phyloP scores from a whole-genome alignment of 1,284 basidiomycete species.

The Irpex lacteus region DNA sequence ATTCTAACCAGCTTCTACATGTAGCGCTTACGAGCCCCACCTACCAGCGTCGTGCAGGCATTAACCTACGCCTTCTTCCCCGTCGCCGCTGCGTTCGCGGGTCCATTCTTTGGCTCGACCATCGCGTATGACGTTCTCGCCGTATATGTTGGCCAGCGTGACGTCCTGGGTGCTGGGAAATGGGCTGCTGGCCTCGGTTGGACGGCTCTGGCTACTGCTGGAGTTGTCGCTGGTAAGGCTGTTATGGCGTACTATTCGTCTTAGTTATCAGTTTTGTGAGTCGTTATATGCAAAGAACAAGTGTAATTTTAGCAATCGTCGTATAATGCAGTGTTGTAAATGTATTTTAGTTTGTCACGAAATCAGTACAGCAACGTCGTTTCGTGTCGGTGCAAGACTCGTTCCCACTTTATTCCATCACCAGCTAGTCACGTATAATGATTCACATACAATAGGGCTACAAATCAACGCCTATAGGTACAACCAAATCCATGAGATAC shows the following conservation, averaged over 20 bases:
- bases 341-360: no score
- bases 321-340: no score
- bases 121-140: constrained; percentile 27
- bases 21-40: constrained; percentile 21
- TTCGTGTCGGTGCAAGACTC: no score
- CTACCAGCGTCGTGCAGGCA: constrained; percentile 20
- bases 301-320: no score
- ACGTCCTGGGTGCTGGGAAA: constrained; percentile 17
- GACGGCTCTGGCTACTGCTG: constrained; percentile 22
- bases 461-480: no score
- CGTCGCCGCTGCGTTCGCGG: constrained; percentile 21
- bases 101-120: constrained; percentile 27
- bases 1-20: neutral
- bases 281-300: neutral
- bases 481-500: no score
- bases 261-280: neutral
- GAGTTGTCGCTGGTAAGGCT: constrained; percentile 21
- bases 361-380: no score
- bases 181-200: constrained; percentile 26
- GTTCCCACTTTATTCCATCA: no score
- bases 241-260: neutral
- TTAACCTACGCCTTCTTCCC: constrained; percentile 24
- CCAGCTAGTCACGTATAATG: no score
- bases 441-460: no score
- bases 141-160: constrained; percentile 27